Percentiles rank a stretch among this genome's conserved stretches.
These are phyloP conservation scores for Neodidymelliopsis sp. DNA, from an alignment of 2,329 filamentous ascomycete genomes.

Conservation along the genomic window DNA sequence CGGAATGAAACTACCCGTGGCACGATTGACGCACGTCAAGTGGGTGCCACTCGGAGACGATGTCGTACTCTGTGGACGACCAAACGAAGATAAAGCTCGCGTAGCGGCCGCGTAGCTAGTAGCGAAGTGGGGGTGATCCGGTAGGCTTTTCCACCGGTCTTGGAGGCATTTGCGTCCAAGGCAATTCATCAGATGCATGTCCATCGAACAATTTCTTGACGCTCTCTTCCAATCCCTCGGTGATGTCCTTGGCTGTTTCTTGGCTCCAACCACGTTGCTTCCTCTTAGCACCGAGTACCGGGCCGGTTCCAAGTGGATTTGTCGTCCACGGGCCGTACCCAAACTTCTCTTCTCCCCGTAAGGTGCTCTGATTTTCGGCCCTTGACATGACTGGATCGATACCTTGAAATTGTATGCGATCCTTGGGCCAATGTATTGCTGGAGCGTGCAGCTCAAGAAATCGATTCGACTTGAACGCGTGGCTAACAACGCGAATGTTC, in stretches of 20 bases:
- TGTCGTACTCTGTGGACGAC: conserved; percentile 78
- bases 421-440: conserved; percentile 54
- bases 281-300: conserved; percentile 50
- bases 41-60: conserved; percentile 86
- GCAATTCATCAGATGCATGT: conserved; percentile 28
- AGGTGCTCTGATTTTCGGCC: conserved; percentile 45
- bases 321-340: conserved; percentile 49
- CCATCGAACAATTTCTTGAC: conserved; percentile 39
- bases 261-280: conserved; percentile 50
- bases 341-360: conserved; percentile 46
- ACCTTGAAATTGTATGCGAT: conserved; percentile 53
- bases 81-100: conserved; percentile 37
- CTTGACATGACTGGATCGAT: conserved; percentile 55
- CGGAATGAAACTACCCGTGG: conserved; percentile 63
- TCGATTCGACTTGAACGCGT: conserved; percentile 56
- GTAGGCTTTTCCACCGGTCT: conserved; percentile 1
- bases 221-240: conserved; percentile 36
- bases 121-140: conserved; percentile 12
- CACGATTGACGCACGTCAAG: conserved; percentile 69
- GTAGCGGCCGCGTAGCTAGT: conserved; percentile 1
- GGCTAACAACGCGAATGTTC: conserved; percentile 54
- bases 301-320: conserved; percentile 51
- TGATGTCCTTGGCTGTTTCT: conserved; percentile 23
- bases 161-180: conserved; percentile 30
- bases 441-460: conserved; percentile 52